Evolutionary conservation across 73 alveolate species (phyloP).

Genomic region (Paramecium primaurelia): DNA sequence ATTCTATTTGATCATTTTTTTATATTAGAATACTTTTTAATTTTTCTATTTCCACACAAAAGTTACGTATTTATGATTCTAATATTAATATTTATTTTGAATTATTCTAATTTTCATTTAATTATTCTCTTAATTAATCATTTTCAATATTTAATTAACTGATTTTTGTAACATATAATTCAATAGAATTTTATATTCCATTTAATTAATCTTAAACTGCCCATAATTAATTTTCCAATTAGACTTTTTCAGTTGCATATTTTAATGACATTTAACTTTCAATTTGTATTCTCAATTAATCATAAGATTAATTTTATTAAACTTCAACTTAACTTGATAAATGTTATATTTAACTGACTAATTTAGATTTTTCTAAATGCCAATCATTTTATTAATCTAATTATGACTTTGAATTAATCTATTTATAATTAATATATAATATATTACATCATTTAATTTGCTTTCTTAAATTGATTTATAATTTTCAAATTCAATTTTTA

Average conservation of each 20-base stretch:
- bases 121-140: slow-evolving; percentile 3
- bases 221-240: not conserved
- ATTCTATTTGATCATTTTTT: not conserved
- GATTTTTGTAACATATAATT: not conserved
- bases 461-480: not conserved
- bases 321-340: not conserved
- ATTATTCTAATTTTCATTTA: not conserved
- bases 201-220: not conserved
- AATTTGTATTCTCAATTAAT: not conserved
- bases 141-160: not conserved
- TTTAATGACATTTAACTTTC: not conserved
- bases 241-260: not conserved
- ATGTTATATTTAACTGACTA: not conserved
- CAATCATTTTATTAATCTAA: not conserved
- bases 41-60: not conserved
- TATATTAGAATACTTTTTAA: not conserved
- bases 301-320: not conserved
- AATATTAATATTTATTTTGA: not conserved
- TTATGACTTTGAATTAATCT: not conserved
- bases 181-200: not conserved
- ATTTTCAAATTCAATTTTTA: not conserved
- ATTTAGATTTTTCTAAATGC: not conserved
- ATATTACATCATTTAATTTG: not conserved
- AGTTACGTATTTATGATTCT: not conserved
- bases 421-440: not conserved